A percentile compares a stretch with the other conserved stretches of the same genome.
Conservation (phyloP, 352 stramenopile species). For the Phytopythium boreale region DNA sequence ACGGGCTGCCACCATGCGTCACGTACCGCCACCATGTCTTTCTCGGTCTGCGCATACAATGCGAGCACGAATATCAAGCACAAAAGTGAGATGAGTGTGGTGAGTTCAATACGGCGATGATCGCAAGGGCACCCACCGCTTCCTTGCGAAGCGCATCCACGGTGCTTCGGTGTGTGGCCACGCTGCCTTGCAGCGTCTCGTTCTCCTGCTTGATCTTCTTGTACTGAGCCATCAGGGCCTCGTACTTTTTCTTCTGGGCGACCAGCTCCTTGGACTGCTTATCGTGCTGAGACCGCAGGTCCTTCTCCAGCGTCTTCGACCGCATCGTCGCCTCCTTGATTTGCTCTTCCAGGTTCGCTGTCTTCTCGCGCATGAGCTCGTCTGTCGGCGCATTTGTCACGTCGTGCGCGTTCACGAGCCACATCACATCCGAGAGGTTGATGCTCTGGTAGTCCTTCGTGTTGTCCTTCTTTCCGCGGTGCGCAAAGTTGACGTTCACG, state of each 20-base stretch:
- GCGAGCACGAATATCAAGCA: constrained; percentile 8
- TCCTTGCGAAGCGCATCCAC: constrained; percentile 82
- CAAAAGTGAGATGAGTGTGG: constrained; percentile 4
- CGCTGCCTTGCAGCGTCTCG: constrained; percentile 67
- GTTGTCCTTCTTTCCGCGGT: constrained; percentile 81
- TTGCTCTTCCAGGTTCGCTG: constrained; percentile 84
- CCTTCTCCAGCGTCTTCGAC: constrained; percentile 66
- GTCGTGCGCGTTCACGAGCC: constrained; percentile 82
- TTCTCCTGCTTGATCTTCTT: constrained; percentile 83
- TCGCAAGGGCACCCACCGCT: constrained; percentile 41
- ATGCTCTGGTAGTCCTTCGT: constrained; percentile 90
- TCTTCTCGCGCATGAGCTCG: constrained; percentile 86
- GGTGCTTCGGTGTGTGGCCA: constrained; percentile 50
- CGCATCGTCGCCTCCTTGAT: constrained; percentile 81
- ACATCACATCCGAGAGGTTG: constrained; percentile 75
- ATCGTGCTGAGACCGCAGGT: constrained; percentile 70
- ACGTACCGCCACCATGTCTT: constrained; percentile 80
- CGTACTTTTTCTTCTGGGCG: constrained; percentile 77
- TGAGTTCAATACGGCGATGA: background rate
- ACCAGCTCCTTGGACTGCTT: constrained; percentile 71
- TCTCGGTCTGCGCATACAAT: constrained; percentile 61
- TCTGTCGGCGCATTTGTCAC: constrained; percentile 68
- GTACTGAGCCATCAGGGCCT: constrained; percentile 75
- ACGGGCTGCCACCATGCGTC: too few species aligned
- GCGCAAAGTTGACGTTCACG: constrained; percentile 82